Conservation (phyloP, 331 rosid species). For the Acacia pycnantha region DNA sequence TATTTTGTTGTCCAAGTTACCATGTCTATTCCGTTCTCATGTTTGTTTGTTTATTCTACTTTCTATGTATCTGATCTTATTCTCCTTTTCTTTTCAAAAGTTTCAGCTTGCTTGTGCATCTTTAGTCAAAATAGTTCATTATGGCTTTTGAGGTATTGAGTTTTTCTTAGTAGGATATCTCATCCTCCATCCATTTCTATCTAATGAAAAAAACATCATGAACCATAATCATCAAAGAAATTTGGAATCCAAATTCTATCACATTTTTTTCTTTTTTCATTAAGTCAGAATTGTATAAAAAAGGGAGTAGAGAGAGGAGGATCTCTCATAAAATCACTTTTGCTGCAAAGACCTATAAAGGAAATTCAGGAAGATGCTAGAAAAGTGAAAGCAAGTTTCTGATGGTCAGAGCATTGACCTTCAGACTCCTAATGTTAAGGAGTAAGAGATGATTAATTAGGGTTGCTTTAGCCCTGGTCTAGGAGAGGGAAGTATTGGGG, state of each 20-base stretch:
- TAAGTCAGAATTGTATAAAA: not conserved
- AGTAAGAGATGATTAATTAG: not conserved
- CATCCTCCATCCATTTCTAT: not conserved
- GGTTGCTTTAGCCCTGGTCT: not conserved
- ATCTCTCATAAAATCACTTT: not conserved
- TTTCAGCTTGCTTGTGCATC: not conserved
- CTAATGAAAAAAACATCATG: not conserved
- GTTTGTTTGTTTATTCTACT: not conserved
- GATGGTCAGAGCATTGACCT: not conserved
- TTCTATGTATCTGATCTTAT: not conserved
- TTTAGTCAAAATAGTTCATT: not conserved
- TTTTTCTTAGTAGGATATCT: not conserved
- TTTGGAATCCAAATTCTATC: conserved; percentile 13
- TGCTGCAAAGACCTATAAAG: not conserved
- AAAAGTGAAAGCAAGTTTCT: not conserved
- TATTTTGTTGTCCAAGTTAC: conserved; percentile 4
- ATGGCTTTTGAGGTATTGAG: not conserved
- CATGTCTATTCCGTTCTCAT: conserved; percentile 7
- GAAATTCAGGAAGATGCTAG: not conserved
- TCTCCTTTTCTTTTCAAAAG: not conserved
- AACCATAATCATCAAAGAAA: conserved; percentile 12
- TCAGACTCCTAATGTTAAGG: not conserved
- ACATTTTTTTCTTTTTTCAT: not conserved
- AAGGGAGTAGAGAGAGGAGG: not conserved
- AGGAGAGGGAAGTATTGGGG: not conserved